Percentiles rank a stretch among this genome's conserved stretches.
phyloP scores from a whole-genome alignment of 139 green algal genomes.

The Protoeuglena noctilucae region DNA sequence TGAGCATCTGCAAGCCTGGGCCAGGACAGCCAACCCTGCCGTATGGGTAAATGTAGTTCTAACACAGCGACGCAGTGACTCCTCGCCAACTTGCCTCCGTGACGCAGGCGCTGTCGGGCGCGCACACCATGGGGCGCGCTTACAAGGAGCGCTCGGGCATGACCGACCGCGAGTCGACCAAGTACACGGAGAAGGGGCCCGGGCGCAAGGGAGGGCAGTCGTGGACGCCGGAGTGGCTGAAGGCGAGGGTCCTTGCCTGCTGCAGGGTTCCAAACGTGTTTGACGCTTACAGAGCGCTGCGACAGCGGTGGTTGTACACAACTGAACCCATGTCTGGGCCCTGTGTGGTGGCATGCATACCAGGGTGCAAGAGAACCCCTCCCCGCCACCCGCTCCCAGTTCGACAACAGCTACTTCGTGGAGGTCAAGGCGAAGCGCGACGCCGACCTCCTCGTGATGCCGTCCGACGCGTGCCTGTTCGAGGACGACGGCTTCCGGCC shows the following conservation, averaged over 20 bases:
- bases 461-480: constrained; percentile 70
- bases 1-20: too few relatives aligned
- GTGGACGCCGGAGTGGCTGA: constrained; percentile 81
- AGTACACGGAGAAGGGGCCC: constrained; percentile 68
- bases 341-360: too few relatives aligned
- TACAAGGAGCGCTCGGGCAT: constrained; percentile 8
- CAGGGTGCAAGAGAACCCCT: too few relatives aligned
- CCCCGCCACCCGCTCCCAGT: too few relatives aligned
- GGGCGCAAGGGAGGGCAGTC: constrained; percentile 47
- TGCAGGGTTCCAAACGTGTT: too few relatives aligned
- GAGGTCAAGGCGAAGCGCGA: constrained; percentile 52
- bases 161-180: constrained; percentile 27
- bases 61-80: not conserved
- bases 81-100: not conserved
- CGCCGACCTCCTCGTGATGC: constrained; percentile 68
- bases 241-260: too few relatives aligned
- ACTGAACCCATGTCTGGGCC: too few relatives aligned
- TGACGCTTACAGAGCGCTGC: too few relatives aligned
- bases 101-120: constrained; percentile 35
- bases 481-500: constrained; percentile 70
- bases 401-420: constrained; percentile 76
- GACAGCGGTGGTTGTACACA: too few relatives aligned
- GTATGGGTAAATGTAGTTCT: not conserved
- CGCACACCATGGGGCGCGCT: constrained; percentile 22
- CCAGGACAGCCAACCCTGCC: not conserved